Base-by-base conservation (phyloP, 2,329 filamentous ascomycete species). In the Monilinia aucupariae region DNA sequence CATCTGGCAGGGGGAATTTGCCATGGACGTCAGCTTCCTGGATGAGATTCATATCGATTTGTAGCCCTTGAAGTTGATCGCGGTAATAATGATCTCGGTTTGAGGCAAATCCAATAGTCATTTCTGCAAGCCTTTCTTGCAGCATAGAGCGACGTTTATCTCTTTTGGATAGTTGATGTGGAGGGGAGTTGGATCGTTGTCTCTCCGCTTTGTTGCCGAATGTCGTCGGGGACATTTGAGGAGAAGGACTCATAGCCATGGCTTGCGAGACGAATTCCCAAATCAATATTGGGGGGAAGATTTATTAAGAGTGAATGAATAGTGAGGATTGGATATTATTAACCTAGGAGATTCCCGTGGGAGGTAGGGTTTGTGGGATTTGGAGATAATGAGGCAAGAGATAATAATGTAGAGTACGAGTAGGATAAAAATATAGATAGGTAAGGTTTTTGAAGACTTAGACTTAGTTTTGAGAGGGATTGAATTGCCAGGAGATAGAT, bases 81-180 rank as follows among this genome's bases (percentile, higher is more conserved):
- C 92, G 86, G 76, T 96, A 97, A 71, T 91, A 87, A 66, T 84
- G 80, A 75, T 96, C 91, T 68, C 90, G 85, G 72, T 96, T 92
- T 67, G 88, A 84, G 67, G 86, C 85, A 76, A 96, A 93, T 68
- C 87, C 86, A 61, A 88, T 85, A 61, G 88, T 86, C 76, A 97
- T 86, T 62, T 86, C 84, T 48, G 85, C 82, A 8, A 96, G 83
- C 67, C 89, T 88, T 65, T 96, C 92, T 68, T 87, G 85, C 65
- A 97, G 85, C 71, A 88, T 86, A 71, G 90, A 90, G 66, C 92
- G 87, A 74, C 92, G 87, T 76, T 96, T 94, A 78, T 97, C 93
- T 75, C 91, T 85, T 79, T 97, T 97, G 48, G 91, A 93, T 32
- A 72, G 68, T 54, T 72, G 69, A 52, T 71, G 71, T 27, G 66